Evolutionary conservation across 306 rosid species (phyloP), one percentile per base, ranked within the genome.

Genomic region (Prunus padus): DNA sequence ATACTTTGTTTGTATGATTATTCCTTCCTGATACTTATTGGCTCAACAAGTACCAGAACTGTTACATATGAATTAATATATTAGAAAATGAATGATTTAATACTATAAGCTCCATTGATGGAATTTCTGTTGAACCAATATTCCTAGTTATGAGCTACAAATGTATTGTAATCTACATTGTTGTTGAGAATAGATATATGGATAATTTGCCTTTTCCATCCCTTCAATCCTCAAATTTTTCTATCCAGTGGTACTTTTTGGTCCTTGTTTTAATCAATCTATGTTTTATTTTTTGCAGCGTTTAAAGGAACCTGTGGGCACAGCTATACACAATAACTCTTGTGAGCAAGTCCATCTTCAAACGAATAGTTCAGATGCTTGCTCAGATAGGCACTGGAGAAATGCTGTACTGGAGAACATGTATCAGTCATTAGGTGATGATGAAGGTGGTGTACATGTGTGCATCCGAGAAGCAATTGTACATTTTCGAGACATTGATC

Each of bases 391-490:
- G 71, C 75, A 80, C 72, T 88, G 90, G 88, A 88, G 89, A 81
- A 83, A 84, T 83, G 79, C 86, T 59, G 75, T 84, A 63, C 82
- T 86, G 75, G 86, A 81, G 65, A 88, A 74, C 57, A 72, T 90
- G 74, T 76, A 73, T 82, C 90, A 87, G 82, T 92, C 96, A 40
- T 46, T 88, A 60, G 84, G 90, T 52, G 82, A 77, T 72, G 80
- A 63, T 57, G 88, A 84, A 79, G 88, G 90, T 50, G 87, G 90
- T 74, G 77, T 88, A 75, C 84, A 82, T 63, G 74, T 67, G 66
- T 86, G 91, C 85, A 84, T 86, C 22, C 82, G 74, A 68, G 83
- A 88, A 77, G 89, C 85, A 63, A 79, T 88, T 56, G 76, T 62
- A 40, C 42, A 13, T 65, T 54, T 18, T 75, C 72, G 71, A 62